Evolutionary conservation across 2,329 filamentous ascomycete species (phyloP).

Genomic region (Microsporum canis): DNA sequence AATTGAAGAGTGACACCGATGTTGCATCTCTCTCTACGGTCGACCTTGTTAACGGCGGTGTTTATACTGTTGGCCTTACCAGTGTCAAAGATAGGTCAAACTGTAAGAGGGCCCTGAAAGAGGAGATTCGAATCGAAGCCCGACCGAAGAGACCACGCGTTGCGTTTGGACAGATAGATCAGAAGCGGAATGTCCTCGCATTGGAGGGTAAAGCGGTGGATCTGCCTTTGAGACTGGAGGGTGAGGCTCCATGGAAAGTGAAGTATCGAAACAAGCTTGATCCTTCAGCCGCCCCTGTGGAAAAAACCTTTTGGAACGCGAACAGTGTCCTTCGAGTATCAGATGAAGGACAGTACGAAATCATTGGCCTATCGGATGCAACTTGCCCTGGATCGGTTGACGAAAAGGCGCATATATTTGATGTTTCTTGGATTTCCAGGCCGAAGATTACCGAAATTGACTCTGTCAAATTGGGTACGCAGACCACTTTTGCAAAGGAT

Average conservation of each 20-base stretch:
- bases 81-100: slow-evolving; percentile 76
- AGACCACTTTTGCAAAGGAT: slow-evolving; percentile 55
- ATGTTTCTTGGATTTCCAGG: slow-evolving; percentile 73
- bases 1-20: slow-evolving; percentile 51
- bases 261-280: slow-evolving; percentile 59
- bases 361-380: slow-evolving; percentile 63
- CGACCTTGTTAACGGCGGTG: slow-evolving; percentile 65
- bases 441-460: slow-evolving; percentile 56
- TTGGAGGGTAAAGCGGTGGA: slow-evolving; percentile 64
- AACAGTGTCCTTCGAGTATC: slow-evolving; percentile 61
- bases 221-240: slow-evolving; percentile 73
- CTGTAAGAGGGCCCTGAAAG: slow-evolving; percentile 76
- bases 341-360: slow-evolving; percentile 63
- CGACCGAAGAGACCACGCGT: slow-evolving; percentile 78
- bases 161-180: slow-evolving; percentile 75
- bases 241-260: slow-evolving; percentile 73
- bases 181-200: slow-evolving; percentile 60
- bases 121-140: slow-evolving; percentile 75
- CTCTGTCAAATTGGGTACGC: slow-evolving; percentile 38
- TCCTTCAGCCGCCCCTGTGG: slow-evolving; percentile 36
- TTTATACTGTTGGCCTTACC: slow-evolving; percentile 76
- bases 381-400: slow-evolving; percentile 77
- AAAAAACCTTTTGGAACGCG: slow-evolving; percentile 40
- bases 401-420: slow-evolving; percentile 58
- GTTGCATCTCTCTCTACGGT: slow-evolving; percentile 64